phyloP scores from a whole-genome alignment of 331 rosid species.

The Phaseolus coccineus region DNA sequence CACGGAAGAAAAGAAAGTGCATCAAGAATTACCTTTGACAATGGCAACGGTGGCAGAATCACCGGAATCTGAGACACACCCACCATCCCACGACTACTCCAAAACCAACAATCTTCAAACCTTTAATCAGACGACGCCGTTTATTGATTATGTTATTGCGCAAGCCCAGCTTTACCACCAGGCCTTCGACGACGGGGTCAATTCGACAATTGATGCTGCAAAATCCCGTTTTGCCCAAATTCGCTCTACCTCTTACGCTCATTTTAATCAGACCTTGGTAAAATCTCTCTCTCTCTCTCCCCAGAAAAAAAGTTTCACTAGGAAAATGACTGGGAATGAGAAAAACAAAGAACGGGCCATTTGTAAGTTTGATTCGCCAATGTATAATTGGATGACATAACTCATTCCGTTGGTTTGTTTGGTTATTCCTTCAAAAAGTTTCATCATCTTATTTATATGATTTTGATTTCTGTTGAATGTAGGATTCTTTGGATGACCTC shows the following conservation, averaged over 20 bases:
- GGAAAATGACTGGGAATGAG: background rate
- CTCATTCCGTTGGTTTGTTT: background rate
- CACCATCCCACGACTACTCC: conserved; percentile 1
- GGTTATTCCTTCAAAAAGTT: background rate
- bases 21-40: background rate
- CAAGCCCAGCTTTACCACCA: conserved; percentile 74
- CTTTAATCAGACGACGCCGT: conserved; percentile 55
- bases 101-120: conserved; percentile 35
- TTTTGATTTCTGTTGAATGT: conserved; percentile 48
- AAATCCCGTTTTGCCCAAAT: conserved; percentile 74
- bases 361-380: conserved; percentile 23
- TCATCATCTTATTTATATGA: background rate
- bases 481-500: conserved; percentile 68
- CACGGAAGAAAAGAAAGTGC: background rate
- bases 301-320: background rate
- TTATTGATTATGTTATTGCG: conserved; percentile 66
- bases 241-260: conserved; percentile 74
- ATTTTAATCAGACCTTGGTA: conserved; percentile 69
- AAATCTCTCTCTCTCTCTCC: background rate
- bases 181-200: conserved; percentile 57
- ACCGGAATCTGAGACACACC: conserved; percentile 45
- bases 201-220: conserved; percentile 68
- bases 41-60: conserved; percentile 69
- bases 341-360: background rate
- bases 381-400: background rate